Evolutionary conservation across 2,329 filamentous ascomycete species (phyloP), one percentile per base, ranked within the genome.

Genomic region (Diaporthe vexans): DNA sequence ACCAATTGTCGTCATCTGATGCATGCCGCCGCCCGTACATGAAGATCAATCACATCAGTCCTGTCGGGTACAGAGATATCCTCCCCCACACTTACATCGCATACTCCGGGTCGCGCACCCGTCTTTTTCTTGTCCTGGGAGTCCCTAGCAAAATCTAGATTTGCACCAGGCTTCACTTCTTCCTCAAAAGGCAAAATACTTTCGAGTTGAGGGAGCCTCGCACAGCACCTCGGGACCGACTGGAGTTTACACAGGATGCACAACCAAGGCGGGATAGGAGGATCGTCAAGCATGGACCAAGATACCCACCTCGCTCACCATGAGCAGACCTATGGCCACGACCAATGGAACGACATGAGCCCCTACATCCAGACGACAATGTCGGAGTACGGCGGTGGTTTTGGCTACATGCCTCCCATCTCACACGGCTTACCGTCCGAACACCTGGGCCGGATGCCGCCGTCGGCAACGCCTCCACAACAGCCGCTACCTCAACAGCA

Each of bases 331-430:
- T 86, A 84, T 77, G 81, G 82, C 75, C 85, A 82, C 80, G 86
- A 89, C 75, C 84, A 83, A 79, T 91, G 90, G 91, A 85, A 85
- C 63, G 87, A 88, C 79, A 88, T 91, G 79, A 87, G 84, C 76
- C 82, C 91, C 19, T 94, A 94, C 79, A 91, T 91, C 78, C 90
- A 92, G 76, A 93, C 92, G 73, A 91, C 92, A 33, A 90, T 94
- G 84, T 87, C 91, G 54, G 93, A 94, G 78, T 95, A 94, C 80
- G 86, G 88, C 74, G 88, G 86, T 19, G 91, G 90, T 77, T 91
- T 85, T 76, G 79, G 87, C 74, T 95, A 93, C 83, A 85, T 89
- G 77, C 84, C 86, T 72, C 85, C 88, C 61, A 87, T 88, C 63
- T 77, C 80, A 72, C 85, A 86, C 76, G 83, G 85, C 13, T 76